Percentiles rank a stretch among this genome's conserved stretches.
phyloP scores from a whole-genome alignment of 148 eudicot genomes.

The Agrostemma githago region DNA sequence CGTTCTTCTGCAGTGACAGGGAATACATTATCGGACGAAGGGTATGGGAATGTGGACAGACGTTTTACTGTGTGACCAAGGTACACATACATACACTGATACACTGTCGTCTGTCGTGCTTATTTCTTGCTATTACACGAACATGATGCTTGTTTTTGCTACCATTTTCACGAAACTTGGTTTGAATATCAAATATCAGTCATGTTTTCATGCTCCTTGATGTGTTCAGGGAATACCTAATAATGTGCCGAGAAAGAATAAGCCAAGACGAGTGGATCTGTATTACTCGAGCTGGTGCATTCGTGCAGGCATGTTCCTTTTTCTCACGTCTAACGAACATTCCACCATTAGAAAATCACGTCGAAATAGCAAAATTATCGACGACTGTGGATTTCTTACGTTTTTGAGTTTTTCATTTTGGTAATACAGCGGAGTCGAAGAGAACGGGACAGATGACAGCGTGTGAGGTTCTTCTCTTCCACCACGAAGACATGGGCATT shows the following conservation, averaged over 20 bases:
- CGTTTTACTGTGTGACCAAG: conserved; percentile 93
- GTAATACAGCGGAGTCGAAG: conserved; percentile 56
- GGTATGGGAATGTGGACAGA: conserved; percentile 77
- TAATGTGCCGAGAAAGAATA: conserved; percentile 59
- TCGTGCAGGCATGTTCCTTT: conserved; percentile 54
- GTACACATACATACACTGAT: conserved; percentile 28
- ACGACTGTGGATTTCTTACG: not conserved
- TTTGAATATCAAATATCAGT: not conserved
- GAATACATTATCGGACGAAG: conserved; percentile 90
- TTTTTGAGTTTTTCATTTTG: not conserved
- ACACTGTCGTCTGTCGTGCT: not conserved
- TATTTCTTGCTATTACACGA: too few species aligned
- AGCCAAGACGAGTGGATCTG: conserved; percentile 89
- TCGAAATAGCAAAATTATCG: not conserved
- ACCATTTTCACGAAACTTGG: not conserved
- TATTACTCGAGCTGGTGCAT: conserved; percentile 97
- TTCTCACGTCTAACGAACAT: not conserved
- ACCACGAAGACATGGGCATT: conserved; percentile 96
- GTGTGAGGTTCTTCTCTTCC: conserved; percentile 86
- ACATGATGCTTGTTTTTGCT: not conserved
- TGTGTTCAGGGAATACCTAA: conserved; percentile 67
- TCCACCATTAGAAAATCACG: not conserved
- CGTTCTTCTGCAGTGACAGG: conserved; percentile 94
- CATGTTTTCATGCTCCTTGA: not conserved
- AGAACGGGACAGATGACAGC: conserved; percentile 56